Percentiles rank a stretch among this genome's conserved stretches.
These are phyloP conservation scores for Gracilaria gracilis DNA, from an alignment of 23 red algal genomes.

Conservation along the genomic window DNA sequence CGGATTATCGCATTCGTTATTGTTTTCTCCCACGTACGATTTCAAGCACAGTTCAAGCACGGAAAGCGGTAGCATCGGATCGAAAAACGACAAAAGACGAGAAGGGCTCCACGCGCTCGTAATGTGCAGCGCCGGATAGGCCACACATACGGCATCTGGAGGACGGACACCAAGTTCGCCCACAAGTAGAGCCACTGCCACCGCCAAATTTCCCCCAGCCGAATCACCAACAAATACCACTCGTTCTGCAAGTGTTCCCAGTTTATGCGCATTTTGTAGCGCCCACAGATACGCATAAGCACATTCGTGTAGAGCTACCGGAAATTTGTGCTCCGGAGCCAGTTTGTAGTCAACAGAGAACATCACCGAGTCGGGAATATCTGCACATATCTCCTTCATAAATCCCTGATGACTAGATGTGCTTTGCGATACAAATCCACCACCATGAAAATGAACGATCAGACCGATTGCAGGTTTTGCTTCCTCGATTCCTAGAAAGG, in stretches of 20 bases:
- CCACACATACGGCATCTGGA: slow-evolving; percentile 87
- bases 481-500: slow-evolving; percentile 35
- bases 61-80: slow-evolving; percentile 82
- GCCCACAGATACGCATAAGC: slow-evolving; percentile 82
- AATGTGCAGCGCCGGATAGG: slow-evolving; percentile 91
- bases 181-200: slow-evolving; percentile 70
- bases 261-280: slow-evolving; percentile 52
- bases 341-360: slow-evolving; percentile 96
- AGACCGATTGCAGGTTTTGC: slow-evolving; percentile 65
- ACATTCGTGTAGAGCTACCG: slow-evolving; percentile 75
- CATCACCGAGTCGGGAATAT: slow-evolving; percentile 85
- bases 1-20: slow-evolving; percentile 32
- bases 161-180: slow-evolving; percentile 62
- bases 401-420: slow-evolving; percentile 81
- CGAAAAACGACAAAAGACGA: slow-evolving; percentile 92
- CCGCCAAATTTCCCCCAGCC: slow-evolving; percentile 93
- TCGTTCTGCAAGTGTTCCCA: slow-evolving; percentile 75
- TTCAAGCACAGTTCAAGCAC: slow-evolving; percentile 85
- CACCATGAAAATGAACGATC: slow-evolving; percentile 95
- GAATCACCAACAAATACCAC: slow-evolving; percentile 91
- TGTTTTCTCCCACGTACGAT: slow-evolving; percentile 77
- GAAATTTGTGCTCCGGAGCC: slow-evolving; percentile 89
- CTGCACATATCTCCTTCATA: slow-evolving; percentile 80
- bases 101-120: slow-evolving; percentile 88
- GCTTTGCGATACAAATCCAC: slow-evolving; percentile 95